Conservation (phyloP, 208 protist genomes). For the Histomonas meleagridis region DNA sequence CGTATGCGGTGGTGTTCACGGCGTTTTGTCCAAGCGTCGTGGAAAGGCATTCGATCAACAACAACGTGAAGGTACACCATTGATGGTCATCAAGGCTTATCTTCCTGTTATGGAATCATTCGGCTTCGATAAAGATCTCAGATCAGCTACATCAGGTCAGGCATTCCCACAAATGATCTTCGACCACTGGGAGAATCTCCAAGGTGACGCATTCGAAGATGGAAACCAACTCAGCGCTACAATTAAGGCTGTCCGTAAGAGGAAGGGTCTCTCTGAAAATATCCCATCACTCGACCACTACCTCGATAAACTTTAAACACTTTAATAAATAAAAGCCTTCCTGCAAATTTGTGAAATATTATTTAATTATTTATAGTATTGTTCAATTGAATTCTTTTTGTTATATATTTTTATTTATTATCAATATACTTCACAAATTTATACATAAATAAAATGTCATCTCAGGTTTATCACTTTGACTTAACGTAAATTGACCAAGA, state of each 20-base stretch:
- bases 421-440: too few relatives aligned
- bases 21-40: conserved; percentile 39
- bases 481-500: too few relatives aligned
- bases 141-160: conserved; percentile 75
- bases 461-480: too few relatives aligned
- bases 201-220: neutral
- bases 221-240: neutral
- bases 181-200: conserved; percentile 70
- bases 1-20: conserved; percentile 50
- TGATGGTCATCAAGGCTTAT: conserved; percentile 87
- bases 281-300: neutral
- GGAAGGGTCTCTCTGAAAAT: conserved; percentile 15
- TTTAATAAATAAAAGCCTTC: too few relatives aligned
- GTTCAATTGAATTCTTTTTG: too few relatives aligned
- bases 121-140: conserved; percentile 85
- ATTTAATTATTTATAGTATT: too few relatives aligned
- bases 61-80: conserved; percentile 75
- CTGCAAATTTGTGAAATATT: too few relatives aligned
- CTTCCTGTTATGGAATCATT: conserved; percentile 96
- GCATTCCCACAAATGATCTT: conserved; percentile 96
- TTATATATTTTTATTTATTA: too few relatives aligned
- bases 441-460: too few relatives aligned
- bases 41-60: conserved; percentile 64
- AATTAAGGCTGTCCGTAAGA: neutral
- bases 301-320: neutral